Base-by-base conservation (phyloP, 768 basidiomycete genomes). In the Leccinellum albellum region DNA sequence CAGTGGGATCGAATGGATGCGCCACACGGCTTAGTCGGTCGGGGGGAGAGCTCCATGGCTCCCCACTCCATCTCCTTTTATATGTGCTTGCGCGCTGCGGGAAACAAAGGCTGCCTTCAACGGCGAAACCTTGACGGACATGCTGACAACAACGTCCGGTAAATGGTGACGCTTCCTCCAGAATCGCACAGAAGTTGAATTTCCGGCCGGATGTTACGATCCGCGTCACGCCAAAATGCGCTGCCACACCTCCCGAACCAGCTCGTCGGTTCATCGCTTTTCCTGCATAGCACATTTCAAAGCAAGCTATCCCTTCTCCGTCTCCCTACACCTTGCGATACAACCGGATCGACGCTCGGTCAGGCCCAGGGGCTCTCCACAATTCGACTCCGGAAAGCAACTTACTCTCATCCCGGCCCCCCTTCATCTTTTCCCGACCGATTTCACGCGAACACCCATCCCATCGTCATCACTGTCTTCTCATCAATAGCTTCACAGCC, bases 341-440 rank as follows among this genome's bases (percentile, higher is more conserved):
- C 51, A 44, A 23, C 32, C 69, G 66, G 69, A 68, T 70, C 70
- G 53, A 64, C 58, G 33, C 33, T 54, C 24, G 10, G 51, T 29
- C 58, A 29, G 29, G 52, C 44, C n/a, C 26, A 17, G n/a, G 57
- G 57, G 55, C 53, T 23, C 35, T 32, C 31, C 31, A 51, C 17
- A 56, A 54, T 50, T 37, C 35, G 9, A 37, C 35, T 37, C 35
- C 35, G 35, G 35, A 37, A 17, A 37, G 17, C 17, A 4, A 9
- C 35, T 37, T 37, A 37, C 35, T 37, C 35, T 17, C 15, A n/a
- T 37, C 35, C 35, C 35, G 35, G n/a, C n/a, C n/a, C 9, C 35
- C 35, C 8, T 37, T 14, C 35, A 37, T 37, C n/a, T 37, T 3
- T 21, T 44, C 14, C 17, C 29, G 13, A 8, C 53, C 53, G 55